A percentile compares a stretch with the other conserved stretches of the same genome.
These are phyloP conservation scores for Lecanicillium sp. DNA, from an alignment of 2,329 filamentous ascomycete species.

Conservation along the genomic window DNA sequence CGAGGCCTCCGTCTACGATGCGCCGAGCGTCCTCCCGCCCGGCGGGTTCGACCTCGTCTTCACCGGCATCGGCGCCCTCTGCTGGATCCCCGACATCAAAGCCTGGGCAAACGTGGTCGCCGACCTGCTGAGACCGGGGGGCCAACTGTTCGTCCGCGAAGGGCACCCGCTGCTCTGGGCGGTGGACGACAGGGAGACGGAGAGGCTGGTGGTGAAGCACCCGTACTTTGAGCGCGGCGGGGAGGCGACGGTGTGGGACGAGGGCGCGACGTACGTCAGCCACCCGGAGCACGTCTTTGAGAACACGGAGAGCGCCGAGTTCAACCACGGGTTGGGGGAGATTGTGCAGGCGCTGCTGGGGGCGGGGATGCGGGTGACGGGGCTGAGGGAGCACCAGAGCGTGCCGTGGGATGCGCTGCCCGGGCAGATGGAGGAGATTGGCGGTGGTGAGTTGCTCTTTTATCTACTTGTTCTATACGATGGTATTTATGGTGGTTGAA, in stretches of 20 bases:
- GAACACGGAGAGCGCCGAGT: slow-evolving; percentile 11
- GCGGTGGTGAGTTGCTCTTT: slow-evolving; percentile 10
- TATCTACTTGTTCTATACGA: background rate
- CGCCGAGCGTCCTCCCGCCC: background rate
- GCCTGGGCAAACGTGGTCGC: slow-evolving; percentile 15
- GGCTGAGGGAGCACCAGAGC: slow-evolving; percentile 15
- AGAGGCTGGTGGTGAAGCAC: slow-evolving; percentile 7
- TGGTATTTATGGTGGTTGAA: background rate
- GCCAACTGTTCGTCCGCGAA: slow-evolving; percentile 16
- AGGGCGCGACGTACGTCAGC: slow-evolving; percentile 13
- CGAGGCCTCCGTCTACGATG: slow-evolving; percentile 15
- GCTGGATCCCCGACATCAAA: slow-evolving; percentile 14
- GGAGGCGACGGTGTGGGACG: slow-evolving; percentile 10
- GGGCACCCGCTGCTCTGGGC: slow-evolving; percentile 14
- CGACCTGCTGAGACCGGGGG: slow-evolving; percentile 12
- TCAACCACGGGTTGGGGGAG: slow-evolving; percentile 17
- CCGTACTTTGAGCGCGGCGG: slow-evolving; percentile 16
- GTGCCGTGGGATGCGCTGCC: slow-evolving; percentile 14
- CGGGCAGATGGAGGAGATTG: slow-evolving; percentile 11
- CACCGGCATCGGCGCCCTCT: slow-evolving; percentile 16
- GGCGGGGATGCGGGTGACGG: slow-evolving; percentile 10
- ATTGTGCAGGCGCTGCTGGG: slow-evolving; percentile 16
- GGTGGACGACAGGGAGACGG: slow-evolving; percentile 9
- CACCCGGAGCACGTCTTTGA: slow-evolving; percentile 7
- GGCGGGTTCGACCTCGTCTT: slow-evolving; percentile 16